Evolutionary conservation across 495 filamentous ascomycete species (phyloP), one percentile per base, ranked within the genome.

Genomic region (Sporormia fimetaria): DNA sequence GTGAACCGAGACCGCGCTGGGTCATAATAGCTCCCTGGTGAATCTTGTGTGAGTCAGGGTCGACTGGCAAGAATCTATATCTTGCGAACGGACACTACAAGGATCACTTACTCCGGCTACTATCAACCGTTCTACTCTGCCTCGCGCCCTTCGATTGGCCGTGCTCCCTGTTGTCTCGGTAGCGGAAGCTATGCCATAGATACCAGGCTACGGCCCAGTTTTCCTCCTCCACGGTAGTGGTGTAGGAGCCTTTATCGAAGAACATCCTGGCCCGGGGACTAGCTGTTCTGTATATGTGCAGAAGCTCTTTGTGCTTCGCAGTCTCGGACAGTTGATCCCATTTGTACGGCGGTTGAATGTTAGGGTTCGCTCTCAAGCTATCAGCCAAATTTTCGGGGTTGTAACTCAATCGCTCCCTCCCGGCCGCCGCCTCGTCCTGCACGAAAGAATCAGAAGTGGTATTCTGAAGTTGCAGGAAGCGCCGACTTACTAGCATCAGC

Each of bases 171-270:
- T 57, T 59, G 46, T 63, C 58, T 11, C 55, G 58, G 33, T 61
- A 55, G n/a, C 60, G 58, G 38, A 63, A 63, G 24, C 59, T 54
- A 43, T 63, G 60, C 58, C 58, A 63, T 5, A 63, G 51, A 33
- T 47, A 55, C 60, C 60, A 63, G 1, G 49, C 37, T 22, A 57
- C 57, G 0, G 62, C 55, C 60, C 60, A 63, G 28, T 63, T 63
- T 15, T 63, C 60, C 33, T 60, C 51, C 21, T 58, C 50, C 4
- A 51, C 40, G 8, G 40, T 36, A 3, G 46, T 54, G 3, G 12
- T 44, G 33, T 55, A 57, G 1, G 44, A 40, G 10, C 58, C 60
- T 27, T 50, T 44, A 8, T 61, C 49, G 37, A 57, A 63, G 31
- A 54, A 51, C 4, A 28, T 12, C 22, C 37, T 31, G 2, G 60